Evolutionary conservation across 441 rosid genomes (phyloP), one percentile per base, ranked within the genome.

Genomic region (Corymbia citriodora): DNA sequence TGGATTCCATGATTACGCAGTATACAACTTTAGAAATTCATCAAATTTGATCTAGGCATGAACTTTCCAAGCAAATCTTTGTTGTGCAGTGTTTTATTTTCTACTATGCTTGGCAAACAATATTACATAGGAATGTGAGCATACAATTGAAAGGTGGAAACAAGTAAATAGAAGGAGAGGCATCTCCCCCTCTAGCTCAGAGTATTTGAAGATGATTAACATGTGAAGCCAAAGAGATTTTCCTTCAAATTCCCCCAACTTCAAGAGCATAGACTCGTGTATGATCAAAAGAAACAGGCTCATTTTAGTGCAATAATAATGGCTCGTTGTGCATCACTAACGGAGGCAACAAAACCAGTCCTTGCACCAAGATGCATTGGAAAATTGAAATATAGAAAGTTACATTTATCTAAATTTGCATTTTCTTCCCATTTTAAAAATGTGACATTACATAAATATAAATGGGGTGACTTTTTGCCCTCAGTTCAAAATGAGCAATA

Each of bases 81-180:
- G 23, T 57, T 0, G 13, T 57, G 63, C 63, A 57, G 23, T 12
- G 0, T 57, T 57, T 57, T 57, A 27, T 57, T 23, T 23, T 57
- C 63, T 57, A 23, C 63, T 23, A 57, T 57, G 63, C 63, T 57
- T 57, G 63, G 63, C 63, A 57, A 57, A 57, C 23, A 23, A 57
- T 57, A 27, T 57, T 57, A 0, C 63, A 0, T 57, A 57, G 0
- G 63, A 57, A 57, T 57, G 61, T 21, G 61, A 57, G 23, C 29
- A 27, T 21, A 57, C 29, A 0, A 12, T 12, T 4, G 61, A 57
- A 57, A 57, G 12, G 23, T 0, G 61, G 29, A 57, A 16, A 57
- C 27, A 4, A 57, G 52, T 49, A 53, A 49, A 25, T 57, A 11
- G 61, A 57, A 57, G 27, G 61, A 57, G 61, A 12, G 12, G 61